Conservation (phyloP, 2,329 filamentous ascomycete genomes). For the Exophiala sp. region DNA sequence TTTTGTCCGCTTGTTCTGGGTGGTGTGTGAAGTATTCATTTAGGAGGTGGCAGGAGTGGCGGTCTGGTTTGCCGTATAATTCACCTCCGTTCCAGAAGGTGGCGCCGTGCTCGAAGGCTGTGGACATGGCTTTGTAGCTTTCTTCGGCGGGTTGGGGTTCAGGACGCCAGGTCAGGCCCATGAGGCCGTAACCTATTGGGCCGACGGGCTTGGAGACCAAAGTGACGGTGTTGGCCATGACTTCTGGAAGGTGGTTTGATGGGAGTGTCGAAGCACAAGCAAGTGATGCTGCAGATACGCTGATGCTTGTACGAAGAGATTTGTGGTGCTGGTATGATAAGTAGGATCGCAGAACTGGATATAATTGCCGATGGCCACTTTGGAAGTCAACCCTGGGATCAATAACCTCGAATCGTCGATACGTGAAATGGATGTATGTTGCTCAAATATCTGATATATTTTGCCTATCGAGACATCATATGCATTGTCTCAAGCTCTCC, state of each 20-base stretch:
- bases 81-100: conserved; percentile 63
- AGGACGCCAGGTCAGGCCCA: conserved; percentile 37
- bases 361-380: too few species aligned
- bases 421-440: too few species aligned
- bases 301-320: too few species aligned
- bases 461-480: too few species aligned
- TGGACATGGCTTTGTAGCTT: conserved; percentile 53
- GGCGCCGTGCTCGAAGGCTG: conserved; percentile 47
- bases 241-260: conserved; percentile 1
- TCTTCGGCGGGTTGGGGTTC: conserved; percentile 31
- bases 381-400: too few species aligned
- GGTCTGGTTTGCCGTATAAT: conserved; percentile 59
- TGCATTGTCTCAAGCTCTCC: too few species aligned
- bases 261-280: too few species aligned
- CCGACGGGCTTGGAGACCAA: conserved; percentile 48
- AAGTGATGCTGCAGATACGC: too few species aligned
- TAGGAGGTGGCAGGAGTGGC: conserved; percentile 59
- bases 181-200: conserved; percentile 49
- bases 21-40: conserved; percentile 61
- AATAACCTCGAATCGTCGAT: too few species aligned
- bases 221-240: conserved; percentile 5
- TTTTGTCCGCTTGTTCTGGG: conserved; percentile 60
- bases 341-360: too few species aligned
- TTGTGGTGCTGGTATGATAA: too few species aligned
- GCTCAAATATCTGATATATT: too few species aligned